phyloP scores from a whole-genome alignment of 2,329 filamentous ascomycete genomes.

The Penicillium griseofulvum region DNA sequence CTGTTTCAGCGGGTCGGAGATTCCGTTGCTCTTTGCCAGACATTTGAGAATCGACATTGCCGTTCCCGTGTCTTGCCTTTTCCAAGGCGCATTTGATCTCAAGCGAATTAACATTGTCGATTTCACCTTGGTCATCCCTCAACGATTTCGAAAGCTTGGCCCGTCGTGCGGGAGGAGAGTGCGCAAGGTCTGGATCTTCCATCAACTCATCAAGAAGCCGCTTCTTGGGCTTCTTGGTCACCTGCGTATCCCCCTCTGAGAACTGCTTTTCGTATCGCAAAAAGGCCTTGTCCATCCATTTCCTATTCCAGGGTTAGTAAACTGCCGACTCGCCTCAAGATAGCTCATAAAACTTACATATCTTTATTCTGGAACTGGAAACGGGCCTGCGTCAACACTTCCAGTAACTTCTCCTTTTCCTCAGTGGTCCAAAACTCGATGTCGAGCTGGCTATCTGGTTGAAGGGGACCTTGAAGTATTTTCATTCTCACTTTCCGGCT shows the following conservation, averaged over 20 bases:
- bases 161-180: constrained; percentile 21
- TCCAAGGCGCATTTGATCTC: neutral
- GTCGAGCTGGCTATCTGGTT: constrained; percentile 21
- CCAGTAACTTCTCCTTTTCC: constrained; percentile 23
- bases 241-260: neutral
- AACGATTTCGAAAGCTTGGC: constrained; percentile 33
- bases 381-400: constrained; percentile 9
- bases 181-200: constrained; percentile 7
- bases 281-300: constrained; percentile 37
- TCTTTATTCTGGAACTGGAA: constrained; percentile 20
- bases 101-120: neutral
- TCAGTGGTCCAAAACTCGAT: constrained; percentile 28
- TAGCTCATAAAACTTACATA: constrained; percentile 22
- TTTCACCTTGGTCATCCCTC: constrained; percentile 21
- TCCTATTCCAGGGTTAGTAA: constrained; percentile 22
- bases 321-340: neutral
- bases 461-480: constrained; percentile 21
- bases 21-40: constrained; percentile 1
- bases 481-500: constrained; percentile 32
- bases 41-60: neutral
- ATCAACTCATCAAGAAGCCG: constrained; percentile 7
- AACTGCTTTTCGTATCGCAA: constrained; percentile 13
- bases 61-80: neutral
- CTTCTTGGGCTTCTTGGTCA: constrained; percentile 16
- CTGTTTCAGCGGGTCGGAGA: constrained; percentile 5